Evolutionary conservation across 805 yeast species (phyloP).

Genomic region (Debaryomyces castellii): DNA sequence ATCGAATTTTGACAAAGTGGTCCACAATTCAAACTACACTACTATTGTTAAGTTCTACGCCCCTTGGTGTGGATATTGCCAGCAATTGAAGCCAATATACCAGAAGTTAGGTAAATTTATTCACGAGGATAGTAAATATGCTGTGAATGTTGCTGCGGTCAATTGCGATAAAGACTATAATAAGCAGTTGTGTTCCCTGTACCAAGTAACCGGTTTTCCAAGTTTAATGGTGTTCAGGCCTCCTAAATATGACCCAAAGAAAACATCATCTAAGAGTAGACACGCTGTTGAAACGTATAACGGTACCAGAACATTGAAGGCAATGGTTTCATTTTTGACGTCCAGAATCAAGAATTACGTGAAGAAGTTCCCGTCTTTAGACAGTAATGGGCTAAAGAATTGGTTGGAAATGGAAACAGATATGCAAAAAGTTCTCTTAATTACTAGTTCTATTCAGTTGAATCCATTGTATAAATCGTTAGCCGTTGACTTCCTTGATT

Average conservation of each 20-base stretch:
- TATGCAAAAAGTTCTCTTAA: slow-evolving; percentile 46
- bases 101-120: slow-evolving; percentile 61
- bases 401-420: slow-evolving; percentile 30
- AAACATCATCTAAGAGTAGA: slow-evolving; percentile 10
- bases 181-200: slow-evolving; percentile 64
- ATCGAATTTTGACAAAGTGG: slow-evolving; percentile 61
- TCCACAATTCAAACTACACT: slow-evolving; percentile 71
- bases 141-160: slow-evolving; percentile 72
- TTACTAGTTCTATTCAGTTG: slow-evolving; percentile 49
- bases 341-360: slow-evolving; percentile 67
- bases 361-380: slow-evolving; percentile 42
- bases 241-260: slow-evolving; percentile 49
- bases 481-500: slow-evolving; percentile 66
- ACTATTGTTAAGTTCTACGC: slow-evolving; percentile 88
- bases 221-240: slow-evolving; percentile 82
- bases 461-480: slow-evolving; percentile 62
- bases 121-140: slow-evolving; percentile 45
- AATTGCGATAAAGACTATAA: slow-evolving; percentile 77
- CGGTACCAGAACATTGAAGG: slow-evolving; percentile 59
- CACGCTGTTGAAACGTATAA: slow-evolving; percentile 58
- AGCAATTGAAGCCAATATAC: slow-evolving; percentile 63
- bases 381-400: slow-evolving; percentile 18
- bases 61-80: slow-evolving; percentile 98
- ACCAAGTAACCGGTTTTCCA: slow-evolving; percentile 77
- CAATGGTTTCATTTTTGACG: slow-evolving; percentile 53